A percentile compares a stretch with the other conserved stretches of the same genome.
phyloP scores from a whole-genome alignment of 2,329 filamentous ascomycete genomes.

The Aspergillus carbonarius region DNA sequence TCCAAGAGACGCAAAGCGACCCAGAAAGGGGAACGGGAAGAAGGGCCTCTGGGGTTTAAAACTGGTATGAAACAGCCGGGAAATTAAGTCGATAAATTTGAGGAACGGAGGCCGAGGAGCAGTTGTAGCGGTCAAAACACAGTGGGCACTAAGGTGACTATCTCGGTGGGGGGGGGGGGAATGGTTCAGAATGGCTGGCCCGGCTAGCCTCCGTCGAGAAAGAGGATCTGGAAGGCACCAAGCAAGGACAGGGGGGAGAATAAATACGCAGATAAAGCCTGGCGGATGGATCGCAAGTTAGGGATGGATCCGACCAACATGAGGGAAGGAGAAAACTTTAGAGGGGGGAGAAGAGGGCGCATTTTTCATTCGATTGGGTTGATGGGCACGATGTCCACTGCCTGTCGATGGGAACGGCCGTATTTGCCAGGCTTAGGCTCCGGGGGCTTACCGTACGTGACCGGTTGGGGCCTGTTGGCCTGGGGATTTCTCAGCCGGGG shows the following conservation, averaged over 20 bases:
- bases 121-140: conserved; percentile 29
- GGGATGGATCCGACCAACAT: conserved; percentile 13
- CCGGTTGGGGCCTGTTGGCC: background rate
- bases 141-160: conserved; percentile 20
- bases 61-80: conserved; percentile 24
- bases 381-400: background rate
- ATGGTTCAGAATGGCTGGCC: conserved; percentile 4
- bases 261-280: background rate
- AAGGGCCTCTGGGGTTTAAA: conserved; percentile 4
- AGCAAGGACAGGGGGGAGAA: conserved; percentile 5
- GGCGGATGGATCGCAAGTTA: conserved; percentile 12
- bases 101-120: conserved; percentile 20
- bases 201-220: conserved; percentile 13
- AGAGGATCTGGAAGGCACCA: background rate
- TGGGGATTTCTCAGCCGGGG: background rate
- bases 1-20: conserved; percentile 12
- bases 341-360: background rate
- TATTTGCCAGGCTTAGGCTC: background rate
- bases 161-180: conserved; percentile 14
- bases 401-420: background rate
- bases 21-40: conserved; percentile 13
- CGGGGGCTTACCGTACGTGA: background rate
- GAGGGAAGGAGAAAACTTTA: background rate
- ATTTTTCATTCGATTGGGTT: conserved; percentile 2
- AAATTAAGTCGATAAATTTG: conserved; percentile 27